These are phyloP conservation scores for Schwanniomyces polymorphus DNA, from an alignment of 805 yeast species.

Conservation along the genomic window DNA sequence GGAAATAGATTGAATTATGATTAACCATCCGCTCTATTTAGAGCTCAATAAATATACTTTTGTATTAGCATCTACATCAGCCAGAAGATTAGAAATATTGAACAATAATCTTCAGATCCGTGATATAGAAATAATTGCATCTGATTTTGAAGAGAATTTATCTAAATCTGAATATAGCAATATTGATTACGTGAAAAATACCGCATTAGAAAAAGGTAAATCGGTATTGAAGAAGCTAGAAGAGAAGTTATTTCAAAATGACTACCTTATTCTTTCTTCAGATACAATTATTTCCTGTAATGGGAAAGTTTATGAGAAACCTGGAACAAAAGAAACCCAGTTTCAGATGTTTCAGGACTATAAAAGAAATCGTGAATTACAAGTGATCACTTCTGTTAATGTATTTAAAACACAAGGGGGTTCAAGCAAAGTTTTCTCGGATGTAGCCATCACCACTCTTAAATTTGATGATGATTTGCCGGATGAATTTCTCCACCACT, in stretches of 20 bases:
- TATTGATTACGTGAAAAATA: slow-evolving; percentile 59
- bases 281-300: slow-evolving; percentile 74
- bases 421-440: slow-evolving; percentile 2
- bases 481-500: slow-evolving; percentile 56
- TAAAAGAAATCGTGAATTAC: slow-evolving; percentile 14
- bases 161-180: slow-evolving; percentile 51
- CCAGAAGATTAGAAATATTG: slow-evolving; percentile 75
- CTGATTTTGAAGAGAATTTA: slow-evolving; percentile 77
- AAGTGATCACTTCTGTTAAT: slow-evolving; percentile 36
- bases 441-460: slow-evolving; percentile 38
- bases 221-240: slow-evolving; percentile 50
- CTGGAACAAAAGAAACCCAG: slow-evolving; percentile 38
- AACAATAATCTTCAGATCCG: slow-evolving; percentile 51
- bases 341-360: slow-evolving; percentile 27
- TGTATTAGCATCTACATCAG: slow-evolving; percentile 81
- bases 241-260: slow-evolving; percentile 17
- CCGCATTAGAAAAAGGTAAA: slow-evolving; percentile 67
- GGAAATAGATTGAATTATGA: not conserved
- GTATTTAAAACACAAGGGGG: slow-evolving; percentile 17
- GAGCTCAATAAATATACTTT: slow-evolving; percentile 24
- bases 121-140: slow-evolving; percentile 49
- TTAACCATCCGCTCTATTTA: slow-evolving; percentile 4
- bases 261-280: slow-evolving; percentile 54
- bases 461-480: slow-evolving; percentile 47
- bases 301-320: slow-evolving; percentile 76